These are phyloP conservation scores for Lichtheimia ramosa DNA, from an alignment of 371 early-diverging fungal species.

Conservation along the genomic window DNA sequence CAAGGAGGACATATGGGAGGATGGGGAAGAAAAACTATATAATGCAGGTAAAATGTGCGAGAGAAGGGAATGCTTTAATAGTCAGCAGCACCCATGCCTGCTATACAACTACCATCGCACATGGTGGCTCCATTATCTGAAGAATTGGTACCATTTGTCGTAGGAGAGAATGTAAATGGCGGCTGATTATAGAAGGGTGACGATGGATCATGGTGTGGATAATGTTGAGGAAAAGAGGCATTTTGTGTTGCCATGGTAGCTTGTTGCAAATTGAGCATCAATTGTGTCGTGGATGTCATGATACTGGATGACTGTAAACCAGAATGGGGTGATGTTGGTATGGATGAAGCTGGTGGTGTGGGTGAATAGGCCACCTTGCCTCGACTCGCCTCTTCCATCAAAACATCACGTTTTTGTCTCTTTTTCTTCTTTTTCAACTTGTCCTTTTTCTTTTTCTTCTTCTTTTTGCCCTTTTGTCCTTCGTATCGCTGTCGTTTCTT, in stretches of 20 bases:
- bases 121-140: slow-evolving; percentile 1
- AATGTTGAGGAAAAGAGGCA: neutral
- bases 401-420: slow-evolving; percentile 1
- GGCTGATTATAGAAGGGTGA: neutral
- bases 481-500: slow-evolving; percentile 80
- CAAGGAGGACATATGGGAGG: neutral
- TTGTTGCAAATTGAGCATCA: slow-evolving; percentile 11
- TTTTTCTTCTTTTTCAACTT: slow-evolving; percentile 15
- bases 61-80: neutral
- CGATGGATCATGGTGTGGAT: neutral
- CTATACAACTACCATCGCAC: slow-evolving; percentile 15
- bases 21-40: neutral
- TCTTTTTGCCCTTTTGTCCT: slow-evolving; percentile 28
- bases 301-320: neutral
- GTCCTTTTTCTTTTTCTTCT: slow-evolving; percentile 15
- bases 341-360: slow-evolving; percentile 6
- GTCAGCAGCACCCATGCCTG: slow-evolving; percentile 13
- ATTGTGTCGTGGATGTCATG: slow-evolving; percentile 9
- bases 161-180: slow-evolving; percentile 5
- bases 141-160: neutral
- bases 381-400: neutral
- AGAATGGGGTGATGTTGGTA: slow-evolving; percentile 1
- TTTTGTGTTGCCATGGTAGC: neutral
- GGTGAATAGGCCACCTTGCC: slow-evolving; percentile 9
- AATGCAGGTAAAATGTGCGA: neutral